These are phyloP conservation scores for Pichia sp. DNA, from an alignment of 1,139 yeast species.

Conservation along the genomic window DNA sequence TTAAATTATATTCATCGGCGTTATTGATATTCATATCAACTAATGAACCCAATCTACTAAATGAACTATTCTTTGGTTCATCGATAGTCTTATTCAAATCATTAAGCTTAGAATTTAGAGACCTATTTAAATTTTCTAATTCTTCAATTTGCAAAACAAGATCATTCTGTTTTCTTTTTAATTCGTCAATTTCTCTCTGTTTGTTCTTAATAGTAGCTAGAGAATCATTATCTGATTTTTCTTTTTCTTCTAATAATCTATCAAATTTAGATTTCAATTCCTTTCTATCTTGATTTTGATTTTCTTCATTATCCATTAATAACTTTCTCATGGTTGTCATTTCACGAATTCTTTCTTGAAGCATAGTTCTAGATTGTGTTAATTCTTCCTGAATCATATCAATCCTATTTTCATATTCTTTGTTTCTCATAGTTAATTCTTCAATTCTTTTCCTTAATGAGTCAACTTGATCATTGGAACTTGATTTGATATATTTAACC, in stretches of 20 bases:
- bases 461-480: conserved; percentile 52
- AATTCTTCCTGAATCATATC: conserved; percentile 78
- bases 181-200: conserved; percentile 46
- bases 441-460: conserved; percentile 67
- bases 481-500: conserved; percentile 40
- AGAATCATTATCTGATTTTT: conserved; percentile 49
- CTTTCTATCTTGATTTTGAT: conserved; percentile 41
- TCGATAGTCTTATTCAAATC: neutral
- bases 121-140: conserved; percentile 3
- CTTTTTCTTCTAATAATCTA: conserved; percentile 50
- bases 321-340: conserved; percentile 65
- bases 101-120: conserved; percentile 8
- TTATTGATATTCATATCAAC: neutral
- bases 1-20: conserved; percentile 19
- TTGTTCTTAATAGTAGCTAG: conserved; percentile 45
- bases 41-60: conserved; percentile 3
- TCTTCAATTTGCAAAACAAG: conserved; percentile 20
- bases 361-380: conserved; percentile 59
- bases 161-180: conserved; percentile 38
- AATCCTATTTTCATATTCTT: conserved; percentile 54
- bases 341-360: conserved; percentile 80
- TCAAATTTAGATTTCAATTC: conserved; percentile 42
- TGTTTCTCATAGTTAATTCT: conserved; percentile 61
- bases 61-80: conserved; percentile 1
- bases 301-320: conserved; percentile 61